Evolutionary conservation across 75 land plant genomes (phyloP).

Genomic region (Cryptomeria japonica): DNA sequence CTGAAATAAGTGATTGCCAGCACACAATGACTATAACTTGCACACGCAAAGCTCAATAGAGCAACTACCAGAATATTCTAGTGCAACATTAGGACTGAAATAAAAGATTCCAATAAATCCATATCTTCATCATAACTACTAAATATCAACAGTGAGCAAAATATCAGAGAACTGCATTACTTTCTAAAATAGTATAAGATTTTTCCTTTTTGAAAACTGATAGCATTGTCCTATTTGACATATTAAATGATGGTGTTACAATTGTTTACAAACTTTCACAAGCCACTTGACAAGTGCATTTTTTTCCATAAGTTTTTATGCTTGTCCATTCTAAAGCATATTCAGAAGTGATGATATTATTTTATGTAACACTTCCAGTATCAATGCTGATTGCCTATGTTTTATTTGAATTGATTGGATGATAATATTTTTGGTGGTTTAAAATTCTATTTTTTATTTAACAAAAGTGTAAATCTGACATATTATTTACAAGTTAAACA

Average conservation of each 20-base stretch:
- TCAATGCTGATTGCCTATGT: neutral
- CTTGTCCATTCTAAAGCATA: no score
- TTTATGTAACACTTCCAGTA: neutral
- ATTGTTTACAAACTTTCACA: neutral
- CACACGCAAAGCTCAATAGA: neutral
- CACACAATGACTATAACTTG: neutral
- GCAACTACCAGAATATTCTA: neutral
- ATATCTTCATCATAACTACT: neutral
- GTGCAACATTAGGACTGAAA: neutral
- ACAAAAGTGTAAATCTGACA: neutral
- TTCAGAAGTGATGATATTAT: neutral
- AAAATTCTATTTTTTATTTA: neutral
- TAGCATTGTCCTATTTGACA: neutral
- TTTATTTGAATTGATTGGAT: neutral
- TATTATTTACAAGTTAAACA: slow-evolving; percentile 55
- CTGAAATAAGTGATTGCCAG: neutral
- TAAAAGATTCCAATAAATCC: no score
- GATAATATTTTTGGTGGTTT: neutral
- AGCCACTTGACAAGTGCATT: neutral
- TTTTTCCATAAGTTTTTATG: neutral
- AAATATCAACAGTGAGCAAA: neutral
- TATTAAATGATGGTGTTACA: neutral
- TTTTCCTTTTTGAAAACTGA: no score
- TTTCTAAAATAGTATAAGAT: no score
- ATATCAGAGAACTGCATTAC: neutral